A percentile compares a stretch with the other conserved stretches of the same genome.
These are phyloP conservation scores for Coemansia asiatica DNA, from an alignment of 192 early-diverging fungal genomes.

Conservation along the genomic window DNA sequence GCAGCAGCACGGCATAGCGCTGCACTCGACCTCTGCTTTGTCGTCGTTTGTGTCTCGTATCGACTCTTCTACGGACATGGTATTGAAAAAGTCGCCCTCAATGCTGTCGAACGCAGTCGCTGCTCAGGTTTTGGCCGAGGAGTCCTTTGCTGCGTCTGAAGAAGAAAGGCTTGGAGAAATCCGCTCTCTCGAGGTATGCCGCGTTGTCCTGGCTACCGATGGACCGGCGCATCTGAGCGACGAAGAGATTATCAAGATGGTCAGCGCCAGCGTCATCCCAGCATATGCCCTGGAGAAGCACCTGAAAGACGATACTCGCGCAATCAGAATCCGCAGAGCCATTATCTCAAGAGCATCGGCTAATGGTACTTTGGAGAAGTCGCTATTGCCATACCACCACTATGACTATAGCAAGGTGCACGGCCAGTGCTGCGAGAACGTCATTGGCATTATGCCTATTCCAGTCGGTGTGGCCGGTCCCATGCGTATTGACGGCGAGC, in stretches of 20 bases:
- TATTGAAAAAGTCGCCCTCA: conserved; percentile 44
- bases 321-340: conserved; percentile 78
- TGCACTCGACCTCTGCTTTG: conserved; percentile 45
- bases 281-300: conserved; percentile 88
- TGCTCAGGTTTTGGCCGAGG: conserved; percentile 14
- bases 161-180: conserved; percentile 1
- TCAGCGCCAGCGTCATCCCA: conserved; percentile 70
- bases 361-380: conserved; percentile 65
- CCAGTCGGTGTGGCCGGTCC: conserved; percentile 94
- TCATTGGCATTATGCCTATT: conserved; percentile 89
- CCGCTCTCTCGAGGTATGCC: conserved; percentile 51
- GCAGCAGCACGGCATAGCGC: conserved; percentile 35
- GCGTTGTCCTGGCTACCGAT: conserved; percentile 29
- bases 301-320: conserved; percentile 74
- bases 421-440: conserved; percentile 95
- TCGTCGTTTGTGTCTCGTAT: conserved; percentile 39
- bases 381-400: conserved; percentile 73
- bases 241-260: conserved; percentile 75
- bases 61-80: conserved; percentile 47
- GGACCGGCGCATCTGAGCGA: conserved; percentile 60
- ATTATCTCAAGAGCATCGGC: conserved; percentile 69
- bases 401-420: conserved; percentile 89
- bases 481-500: conserved; percentile 75
- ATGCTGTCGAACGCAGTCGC: conserved; percentile 16
- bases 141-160: background rate